Evolutionary conservation across 257 asterid genomes (phyloP).

Genomic region (Solanum pennellii): DNA sequence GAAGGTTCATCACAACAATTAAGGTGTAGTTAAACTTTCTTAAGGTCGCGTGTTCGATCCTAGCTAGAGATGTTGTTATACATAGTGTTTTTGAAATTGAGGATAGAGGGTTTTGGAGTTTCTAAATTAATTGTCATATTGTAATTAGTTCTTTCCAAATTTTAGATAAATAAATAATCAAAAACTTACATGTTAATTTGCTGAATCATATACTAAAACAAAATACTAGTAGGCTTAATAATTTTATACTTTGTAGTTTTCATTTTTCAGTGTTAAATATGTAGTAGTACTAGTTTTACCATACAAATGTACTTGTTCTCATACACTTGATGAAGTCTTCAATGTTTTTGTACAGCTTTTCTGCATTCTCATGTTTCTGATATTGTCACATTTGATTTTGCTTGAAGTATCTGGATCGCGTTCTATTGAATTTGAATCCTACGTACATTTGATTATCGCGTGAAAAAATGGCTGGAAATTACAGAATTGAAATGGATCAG

Average conservation of each 20-base stretch:
- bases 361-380: background rate
- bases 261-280: background rate
- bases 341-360: background rate
- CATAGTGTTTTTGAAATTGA: background rate
- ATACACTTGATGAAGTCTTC: background rate
- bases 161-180: background rate
- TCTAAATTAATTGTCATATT: background rate
- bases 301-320: background rate
- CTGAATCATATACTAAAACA: background rate
- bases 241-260: background rate
- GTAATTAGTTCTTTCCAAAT: background rate
- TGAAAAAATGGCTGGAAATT: slow-evolving; percentile 29
- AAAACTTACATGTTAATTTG: background rate
- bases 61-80: background rate
- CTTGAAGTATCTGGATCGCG: background rate
- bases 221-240: background rate
- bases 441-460: background rate
- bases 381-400: background rate
- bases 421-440: background rate
- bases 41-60: background rate
- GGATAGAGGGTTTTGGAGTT: background rate
- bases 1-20: background rate
- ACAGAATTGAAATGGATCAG: slow-evolving; percentile 56
- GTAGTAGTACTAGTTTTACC: background rate
- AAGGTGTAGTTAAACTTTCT: background rate